phyloP scores from a whole-genome alignment of 805 yeast species.

The Nematodospora valgi region DNA sequence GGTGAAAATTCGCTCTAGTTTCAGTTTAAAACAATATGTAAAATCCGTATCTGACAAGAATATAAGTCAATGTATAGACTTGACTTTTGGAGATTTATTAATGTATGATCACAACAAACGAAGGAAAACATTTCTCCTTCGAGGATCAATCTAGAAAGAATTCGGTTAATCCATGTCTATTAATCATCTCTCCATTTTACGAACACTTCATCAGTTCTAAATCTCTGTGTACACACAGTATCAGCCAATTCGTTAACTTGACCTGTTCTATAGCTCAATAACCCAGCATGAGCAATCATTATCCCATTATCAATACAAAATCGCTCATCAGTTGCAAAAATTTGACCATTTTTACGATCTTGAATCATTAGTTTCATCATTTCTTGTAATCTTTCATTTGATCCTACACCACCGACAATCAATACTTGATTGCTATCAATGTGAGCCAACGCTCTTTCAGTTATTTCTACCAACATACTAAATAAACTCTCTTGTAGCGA shows the following conservation, averaged over 20 bases:
- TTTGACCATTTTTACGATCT: constrained; percentile 78
- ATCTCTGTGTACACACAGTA: constrained; percentile 89
- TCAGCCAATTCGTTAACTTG: constrained; percentile 54
- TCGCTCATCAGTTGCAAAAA: constrained; percentile 93
- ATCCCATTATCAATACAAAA: constrained; percentile 98
- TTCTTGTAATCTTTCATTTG: constrained; percentile 83
- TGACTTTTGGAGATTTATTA: constrained; percentile 9
- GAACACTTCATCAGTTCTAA: constrained; percentile 90
- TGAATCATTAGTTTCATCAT: constrained; percentile 96
- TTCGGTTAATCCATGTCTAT: constrained; percentile 4
- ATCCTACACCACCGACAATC: constrained; percentile 98
- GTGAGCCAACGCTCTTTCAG: constrained; percentile 98
- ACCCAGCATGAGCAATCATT: constrained; percentile 98
- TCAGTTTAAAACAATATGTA: constrained; percentile 18
- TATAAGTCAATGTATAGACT: constrained; percentile 1
- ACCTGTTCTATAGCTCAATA: constrained; percentile 82
- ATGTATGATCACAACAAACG: constrained; percentile 9
- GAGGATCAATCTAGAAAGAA: constrained; percentile 7
- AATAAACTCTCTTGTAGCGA: constrained; percentile 89
- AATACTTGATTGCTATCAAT: constrained; percentile 85
- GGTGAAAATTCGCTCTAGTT: too few species aligned
- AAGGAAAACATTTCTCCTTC: constrained; percentile 5
- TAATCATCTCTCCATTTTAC: constrained; percentile 82
- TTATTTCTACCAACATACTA: constrained; percentile 96
- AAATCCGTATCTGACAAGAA: constrained; percentile 32